These are phyloP conservation scores for Fusarium coicis DNA, from an alignment of 2,329 filamentous ascomycete genomes.

Conservation along the genomic window DNA sequence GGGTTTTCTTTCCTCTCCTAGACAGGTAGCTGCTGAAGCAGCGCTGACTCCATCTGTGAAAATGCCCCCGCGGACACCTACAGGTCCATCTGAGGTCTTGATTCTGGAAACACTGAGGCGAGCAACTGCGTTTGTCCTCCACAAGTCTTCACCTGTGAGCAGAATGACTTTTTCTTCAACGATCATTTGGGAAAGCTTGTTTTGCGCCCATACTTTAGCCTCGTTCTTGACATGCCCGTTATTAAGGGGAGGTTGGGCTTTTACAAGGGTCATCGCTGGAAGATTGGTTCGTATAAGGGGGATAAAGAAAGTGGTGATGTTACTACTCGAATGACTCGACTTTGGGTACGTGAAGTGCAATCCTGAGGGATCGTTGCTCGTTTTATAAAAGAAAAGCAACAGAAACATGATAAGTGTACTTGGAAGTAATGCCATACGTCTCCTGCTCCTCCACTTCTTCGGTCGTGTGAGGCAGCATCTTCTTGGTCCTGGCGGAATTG, in stretches of 20 bases:
- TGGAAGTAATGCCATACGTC: not conserved
- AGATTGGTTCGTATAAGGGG: not conserved
- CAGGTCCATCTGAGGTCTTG: constrained; percentile 26
- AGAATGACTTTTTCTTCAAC: constrained; percentile 20
- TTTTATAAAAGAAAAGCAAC: not conserved
- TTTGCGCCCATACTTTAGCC: not conserved
- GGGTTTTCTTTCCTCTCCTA: too few relatives aligned
- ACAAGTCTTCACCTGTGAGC: constrained; percentile 12
- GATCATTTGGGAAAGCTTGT: constrained; percentile 18
- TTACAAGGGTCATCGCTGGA: not conserved
- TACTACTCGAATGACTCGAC: not conserved
- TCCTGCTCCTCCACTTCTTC: not conserved
- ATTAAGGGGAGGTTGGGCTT: not conserved
- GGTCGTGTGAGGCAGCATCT: not conserved
- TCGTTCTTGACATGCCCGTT: not conserved
- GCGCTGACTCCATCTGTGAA: constrained; percentile 26
- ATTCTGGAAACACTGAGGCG: constrained; percentile 12
- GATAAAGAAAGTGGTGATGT: not conserved
- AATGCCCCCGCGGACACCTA: constrained; percentile 21
- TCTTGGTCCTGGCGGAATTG: not conserved
- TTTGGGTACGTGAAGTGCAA: not conserved
- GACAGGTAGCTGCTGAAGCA: constrained; percentile 20
- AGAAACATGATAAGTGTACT: accelerated
- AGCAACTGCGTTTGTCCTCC: constrained; percentile 11
- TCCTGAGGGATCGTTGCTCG: accelerated